Evolutionary conservation across 2,329 filamentous ascomycete species (phyloP).

Genomic region (Periconia sp.): DNA sequence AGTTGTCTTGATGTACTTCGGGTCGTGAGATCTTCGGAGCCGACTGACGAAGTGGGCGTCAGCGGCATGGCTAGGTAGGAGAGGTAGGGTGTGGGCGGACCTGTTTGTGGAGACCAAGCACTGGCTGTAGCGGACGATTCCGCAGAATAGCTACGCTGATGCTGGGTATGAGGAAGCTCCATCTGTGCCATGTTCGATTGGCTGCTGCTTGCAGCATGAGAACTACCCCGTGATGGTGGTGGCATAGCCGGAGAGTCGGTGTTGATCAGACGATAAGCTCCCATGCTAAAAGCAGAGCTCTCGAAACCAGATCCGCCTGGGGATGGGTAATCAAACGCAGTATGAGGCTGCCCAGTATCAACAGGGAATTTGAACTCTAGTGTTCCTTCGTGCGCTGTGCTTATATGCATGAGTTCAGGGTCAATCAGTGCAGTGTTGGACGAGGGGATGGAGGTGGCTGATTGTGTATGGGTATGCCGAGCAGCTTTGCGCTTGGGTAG

Average conservation of each 20-base stretch:
- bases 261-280: conserved; percentile 15
- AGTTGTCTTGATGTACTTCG: conserved; percentile 22
- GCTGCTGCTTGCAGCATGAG: conserved; percentile 5
- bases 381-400: conserved; percentile 11
- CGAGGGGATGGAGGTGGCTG: conserved; percentile 22
- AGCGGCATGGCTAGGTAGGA: conserved; percentile 48
- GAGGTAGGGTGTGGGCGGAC: conserved; percentile 44
- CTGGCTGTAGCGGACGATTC: conserved; percentile 31
- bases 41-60: conserved; percentile 47
- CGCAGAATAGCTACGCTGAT: conserved; percentile 27
- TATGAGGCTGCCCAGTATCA: conserved; percentile 19
- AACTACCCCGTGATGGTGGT: conserved; percentile 21
- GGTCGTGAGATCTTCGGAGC: conserved; percentile 32
- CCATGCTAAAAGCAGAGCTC: conserved; percentile 14
- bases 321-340: conserved; percentile 26
- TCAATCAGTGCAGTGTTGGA: conserved; percentile 28
- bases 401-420: conserved; percentile 25
- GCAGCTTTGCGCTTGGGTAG: conserved; percentile 9
- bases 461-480: conserved; percentile 27
- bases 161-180: conserved; percentile 22
- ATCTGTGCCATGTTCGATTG: conserved; percentile 10
- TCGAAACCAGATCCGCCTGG: conserved; percentile 20
- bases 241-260: conserved; percentile 29
- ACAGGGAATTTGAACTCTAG: conserved; percentile 19
- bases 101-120: conserved; percentile 42